Conservation (phyloP, 2,329 filamentous ascomycete species). For the Fusarium globosum region DNA sequence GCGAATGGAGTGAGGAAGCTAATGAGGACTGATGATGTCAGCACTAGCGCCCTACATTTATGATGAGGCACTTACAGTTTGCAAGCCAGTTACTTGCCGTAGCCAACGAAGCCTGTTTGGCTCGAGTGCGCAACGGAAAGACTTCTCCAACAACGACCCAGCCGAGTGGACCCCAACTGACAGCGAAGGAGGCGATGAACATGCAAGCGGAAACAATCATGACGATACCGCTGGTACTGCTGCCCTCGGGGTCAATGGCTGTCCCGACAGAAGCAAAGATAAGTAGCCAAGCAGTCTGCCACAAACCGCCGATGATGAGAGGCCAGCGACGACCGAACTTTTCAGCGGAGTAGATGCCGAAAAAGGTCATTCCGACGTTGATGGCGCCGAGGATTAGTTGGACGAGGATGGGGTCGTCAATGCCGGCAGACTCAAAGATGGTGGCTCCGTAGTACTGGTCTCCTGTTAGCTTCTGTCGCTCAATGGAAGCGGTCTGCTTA, state of each 20-base stretch:
- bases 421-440: conserved; percentile 74
- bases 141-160: conserved; percentile 77
- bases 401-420: conserved; percentile 72
- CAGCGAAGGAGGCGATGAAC: conserved; percentile 78
- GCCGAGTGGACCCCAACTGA: conserved; percentile 75
- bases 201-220: conserved; percentile 80
- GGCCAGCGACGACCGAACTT: conserved; percentile 74
- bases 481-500: conserved; percentile 55
- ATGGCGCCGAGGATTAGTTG: conserved; percentile 76
- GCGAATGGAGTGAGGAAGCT: conserved; percentile 77
- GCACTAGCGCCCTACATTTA: conserved; percentile 23
- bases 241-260: conserved; percentile 54
- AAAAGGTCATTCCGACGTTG: conserved; percentile 75
- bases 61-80: conserved; percentile 58
- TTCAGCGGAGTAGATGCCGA: conserved; percentile 75
- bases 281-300: conserved; percentile 74
- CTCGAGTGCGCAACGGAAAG: conserved; percentile 68
- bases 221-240: conserved; percentile 66
- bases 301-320: conserved; percentile 72
- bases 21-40: conserved; percentile 62
- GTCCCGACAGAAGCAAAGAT: conserved; percentile 72
- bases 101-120: conserved; percentile 65
- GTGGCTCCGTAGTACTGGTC: conserved; percentile 71
- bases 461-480: accelerated
- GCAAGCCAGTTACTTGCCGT: conserved; percentile 68